Conservation (phyloP, 306 rosid species). For the Cicer cuneatum region DNA sequence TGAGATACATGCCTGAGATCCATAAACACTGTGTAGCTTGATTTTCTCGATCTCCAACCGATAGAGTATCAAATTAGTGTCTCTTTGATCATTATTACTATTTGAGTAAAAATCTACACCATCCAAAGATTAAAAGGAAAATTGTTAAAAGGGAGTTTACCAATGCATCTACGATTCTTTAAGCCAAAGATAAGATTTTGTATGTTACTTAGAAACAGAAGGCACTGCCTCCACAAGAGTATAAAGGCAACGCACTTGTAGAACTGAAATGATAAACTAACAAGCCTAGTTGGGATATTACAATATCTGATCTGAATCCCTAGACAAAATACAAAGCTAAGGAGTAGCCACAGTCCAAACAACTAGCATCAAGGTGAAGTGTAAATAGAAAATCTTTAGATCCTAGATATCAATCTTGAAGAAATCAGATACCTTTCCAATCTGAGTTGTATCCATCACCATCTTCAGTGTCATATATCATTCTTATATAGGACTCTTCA, state of each 20-base stretch:
- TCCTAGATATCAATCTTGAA: conserved; percentile 31
- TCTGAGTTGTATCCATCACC: conserved; percentile 62
- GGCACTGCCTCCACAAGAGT: conserved; percentile 16
- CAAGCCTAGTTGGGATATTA: conserved; percentile 27
- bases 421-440: conserved; percentile 64
- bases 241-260: conserved; percentile 24
- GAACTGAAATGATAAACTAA: conserved; percentile 24
- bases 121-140: conserved; percentile 49
- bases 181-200: conserved; percentile 5
- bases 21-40: conserved; percentile 81
- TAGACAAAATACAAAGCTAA: conserved; percentile 7
- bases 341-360: conserved; percentile 33
- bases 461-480: conserved; percentile 57
- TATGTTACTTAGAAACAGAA: conserved; percentile 19
- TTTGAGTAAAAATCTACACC: conserved; percentile 51
- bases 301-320: conserved; percentile 34
- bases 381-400: conserved; percentile 1
- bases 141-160: conserved; percentile 34
- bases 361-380: conserved; percentile 6
- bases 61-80: conserved; percentile 62
- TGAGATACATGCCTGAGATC: conserved; percentile 80
- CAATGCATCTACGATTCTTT: conserved; percentile 15
- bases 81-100: conserved; percentile 48
- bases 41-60: conserved; percentile 79
- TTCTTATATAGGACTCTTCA: conserved; percentile 73